Base-by-base conservation (phyloP, 371 early-diverging fungal genomes). In the Sporodiniella umbellata region DNA sequence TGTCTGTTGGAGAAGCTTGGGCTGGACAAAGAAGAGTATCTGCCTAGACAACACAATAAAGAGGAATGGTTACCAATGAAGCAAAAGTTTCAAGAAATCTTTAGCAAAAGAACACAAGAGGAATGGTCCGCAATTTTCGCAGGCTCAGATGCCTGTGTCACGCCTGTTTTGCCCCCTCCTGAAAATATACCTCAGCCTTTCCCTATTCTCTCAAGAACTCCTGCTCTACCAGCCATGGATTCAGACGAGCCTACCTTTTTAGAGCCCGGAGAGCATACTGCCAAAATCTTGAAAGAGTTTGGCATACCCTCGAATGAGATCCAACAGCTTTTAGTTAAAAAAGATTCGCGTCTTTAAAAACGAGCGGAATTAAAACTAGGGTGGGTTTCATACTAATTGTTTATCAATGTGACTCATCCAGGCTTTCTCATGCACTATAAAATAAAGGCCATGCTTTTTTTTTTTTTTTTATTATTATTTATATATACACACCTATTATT, bases 51-150 rank as follows among this genome's bases (percentile, higher is more conserved):
- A 60, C 56, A 67, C 23, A 82, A 89, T 48, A 58, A 48, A 4
- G 57, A 56, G 0, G 40, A 58, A 1, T 89, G 88, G 87, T 78
- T 78, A 0, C 48, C 48, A 14, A 72, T 81, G 74, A 81, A 82
- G 43, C 44, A 45, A 14, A 51, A 55, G 23, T 84, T 89, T 52
- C 64, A 63, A 15, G 52, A 59, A 3, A 56, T 75, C 17, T 87
- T 89, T 60, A 52, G 53, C 2, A 40, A 66, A 22, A 85, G 82
- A 58, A 85, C 87, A 0, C 84, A 80, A 37, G 69, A 67, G 0
- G 87, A 87, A 58, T 89, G 90, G 90, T 66, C 65, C 2, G 46
- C 53, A n/a, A 71, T 87, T 7, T 87, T 87, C 68, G 73, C 79
- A 30, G 68, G 72, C 5, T 79, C 79, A 3, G 90, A 89, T 62